A percentile compares a stretch with the other conserved stretches of the same genome.
Conservation (phyloP, 192 early-diverging fungal genomes). For the Anaeromyces robustus region DNA sequence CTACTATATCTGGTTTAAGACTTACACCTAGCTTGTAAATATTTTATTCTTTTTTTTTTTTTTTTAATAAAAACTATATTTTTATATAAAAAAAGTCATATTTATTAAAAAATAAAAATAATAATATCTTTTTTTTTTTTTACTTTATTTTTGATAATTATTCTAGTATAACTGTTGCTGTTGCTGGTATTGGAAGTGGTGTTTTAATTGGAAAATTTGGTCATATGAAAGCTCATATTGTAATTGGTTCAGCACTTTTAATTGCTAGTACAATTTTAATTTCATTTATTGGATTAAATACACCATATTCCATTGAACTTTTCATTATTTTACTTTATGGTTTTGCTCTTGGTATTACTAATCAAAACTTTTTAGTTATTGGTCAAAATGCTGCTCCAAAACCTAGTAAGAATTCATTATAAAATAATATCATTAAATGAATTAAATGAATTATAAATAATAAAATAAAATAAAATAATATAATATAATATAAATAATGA, state of each 20-base stretch:
- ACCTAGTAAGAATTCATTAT: too few species aligned
- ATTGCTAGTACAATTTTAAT: neutral
- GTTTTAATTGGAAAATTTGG: neutral
- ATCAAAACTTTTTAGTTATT: neutral
- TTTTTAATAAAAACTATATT: too few species aligned
- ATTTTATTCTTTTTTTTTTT: too few species aligned
- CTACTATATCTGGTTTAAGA: constrained; percentile 2
- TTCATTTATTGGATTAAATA: neutral
- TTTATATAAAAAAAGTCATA: too few species aligned
- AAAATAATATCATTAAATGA: too few species aligned
- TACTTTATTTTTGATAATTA: too few species aligned
- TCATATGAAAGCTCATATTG: neutral
- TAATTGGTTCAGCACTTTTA: neutral
- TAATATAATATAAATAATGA: too few species aligned
- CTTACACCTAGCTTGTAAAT: constrained; percentile 27
- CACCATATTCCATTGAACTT: neutral
- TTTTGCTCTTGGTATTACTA: neutral
- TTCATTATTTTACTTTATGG: neutral
- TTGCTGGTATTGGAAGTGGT: neutral
- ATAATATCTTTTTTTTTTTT: too few species aligned
- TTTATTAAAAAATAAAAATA: too few species aligned
- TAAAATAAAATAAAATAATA: too few species aligned
- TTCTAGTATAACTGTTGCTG: neutral
- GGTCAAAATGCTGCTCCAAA: neutral
- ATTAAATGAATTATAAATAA: too few species aligned